Conservation (phyloP, 2,329 filamentous ascomycete genomes). For the Immersiporthe knoxdaviesiana region DNA sequence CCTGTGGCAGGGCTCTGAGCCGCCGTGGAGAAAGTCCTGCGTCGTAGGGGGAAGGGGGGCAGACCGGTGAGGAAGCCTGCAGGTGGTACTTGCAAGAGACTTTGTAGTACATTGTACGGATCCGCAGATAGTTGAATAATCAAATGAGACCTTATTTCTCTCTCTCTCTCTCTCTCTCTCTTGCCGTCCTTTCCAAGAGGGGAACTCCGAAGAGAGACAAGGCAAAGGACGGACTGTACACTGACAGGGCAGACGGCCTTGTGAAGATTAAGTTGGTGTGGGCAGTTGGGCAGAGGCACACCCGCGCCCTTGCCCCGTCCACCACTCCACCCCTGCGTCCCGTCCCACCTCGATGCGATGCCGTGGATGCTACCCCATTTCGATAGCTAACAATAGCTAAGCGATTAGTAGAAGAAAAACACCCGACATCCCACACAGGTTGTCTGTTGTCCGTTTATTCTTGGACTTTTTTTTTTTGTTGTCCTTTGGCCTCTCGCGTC, state of each 20-base stretch:
- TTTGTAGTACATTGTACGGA: background rate
- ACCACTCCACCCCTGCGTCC: background rate
- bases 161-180: no score
- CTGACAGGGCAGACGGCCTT: background rate
- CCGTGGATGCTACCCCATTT: no score
- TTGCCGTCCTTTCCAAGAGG: background rate
- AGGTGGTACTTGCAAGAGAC: background rate
- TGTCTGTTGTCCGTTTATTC: no score
- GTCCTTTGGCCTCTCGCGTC: background rate
- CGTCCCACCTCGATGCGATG: background rate
- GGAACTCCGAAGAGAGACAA: background rate
- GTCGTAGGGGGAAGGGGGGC: background rate
- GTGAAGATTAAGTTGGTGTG: background rate
- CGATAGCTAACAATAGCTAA: no score
- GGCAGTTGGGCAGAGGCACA: background rate
- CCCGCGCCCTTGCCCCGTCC: background rate
- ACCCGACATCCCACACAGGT: background rate
- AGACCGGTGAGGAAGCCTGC: background rate
- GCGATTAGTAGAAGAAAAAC: background rate
- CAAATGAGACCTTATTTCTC: no score
- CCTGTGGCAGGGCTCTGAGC: background rate
- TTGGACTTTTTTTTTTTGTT: no score
- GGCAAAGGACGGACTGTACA: background rate
- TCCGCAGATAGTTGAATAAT: no score
- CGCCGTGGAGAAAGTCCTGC: background rate